Evolutionary conservation across 129 eudicot genomes (phyloP).

Genomic region (Mikania micrantha): DNA sequence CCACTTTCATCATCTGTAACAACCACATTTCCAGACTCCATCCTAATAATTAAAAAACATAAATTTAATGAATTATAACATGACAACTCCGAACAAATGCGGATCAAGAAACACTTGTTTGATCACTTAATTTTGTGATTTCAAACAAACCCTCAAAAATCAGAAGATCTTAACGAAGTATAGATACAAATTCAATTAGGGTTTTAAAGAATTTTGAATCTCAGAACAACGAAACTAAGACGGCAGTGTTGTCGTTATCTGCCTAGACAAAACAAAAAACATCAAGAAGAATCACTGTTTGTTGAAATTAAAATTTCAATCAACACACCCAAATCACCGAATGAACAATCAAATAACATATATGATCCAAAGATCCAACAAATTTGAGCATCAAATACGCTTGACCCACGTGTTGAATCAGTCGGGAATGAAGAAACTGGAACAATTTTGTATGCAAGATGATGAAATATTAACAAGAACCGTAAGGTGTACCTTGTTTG

Average conservation of each 20-base stretch:
- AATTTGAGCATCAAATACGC: conserved; percentile 9
- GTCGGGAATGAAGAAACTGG: not conserved
- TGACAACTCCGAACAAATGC: not conserved
- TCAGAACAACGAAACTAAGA: not conserved
- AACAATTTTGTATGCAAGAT: not conserved
- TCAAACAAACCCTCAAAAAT: conserved; percentile 1
- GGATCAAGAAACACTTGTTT: not conserved
- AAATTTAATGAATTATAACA: not conserved
- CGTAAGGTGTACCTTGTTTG: conserved; percentile 15
- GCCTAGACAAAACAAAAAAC: conserved; percentile 6
- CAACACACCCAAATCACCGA: not conserved
- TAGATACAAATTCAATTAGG: not conserved
- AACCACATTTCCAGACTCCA: conserved; percentile 62
- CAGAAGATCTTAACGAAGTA: not conserved
- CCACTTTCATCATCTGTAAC: conserved; percentile 31
- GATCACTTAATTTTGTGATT: conserved; percentile 9
- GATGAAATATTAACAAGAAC: not conserved
- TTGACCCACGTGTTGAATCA: conserved; percentile 10
- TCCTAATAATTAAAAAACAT: conserved; percentile 15
- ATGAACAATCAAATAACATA: not conserved
- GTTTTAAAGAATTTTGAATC: conserved; percentile 2
- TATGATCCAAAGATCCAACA: conserved; percentile 10
- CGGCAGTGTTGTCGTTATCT: conserved; percentile 12
- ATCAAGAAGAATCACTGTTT: not conserved
- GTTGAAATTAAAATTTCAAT: not conserved